These are phyloP conservation scores for Cytospora piceicola DNA, from an alignment of 2,329 filamentous ascomycete genomes.

Conservation along the genomic window DNA sequence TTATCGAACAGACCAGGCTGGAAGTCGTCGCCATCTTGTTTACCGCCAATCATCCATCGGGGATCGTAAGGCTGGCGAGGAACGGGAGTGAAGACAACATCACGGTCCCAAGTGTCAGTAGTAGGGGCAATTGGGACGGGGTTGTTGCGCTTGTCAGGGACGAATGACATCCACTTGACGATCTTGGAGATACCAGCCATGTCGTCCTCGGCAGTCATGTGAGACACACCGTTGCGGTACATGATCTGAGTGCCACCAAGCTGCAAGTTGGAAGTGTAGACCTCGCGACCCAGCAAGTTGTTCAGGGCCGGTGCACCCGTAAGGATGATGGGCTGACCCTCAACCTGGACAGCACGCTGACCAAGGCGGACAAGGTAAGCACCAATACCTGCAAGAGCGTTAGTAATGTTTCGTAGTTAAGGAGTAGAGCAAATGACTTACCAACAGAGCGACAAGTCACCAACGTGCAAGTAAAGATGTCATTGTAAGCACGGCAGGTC, in stretches of 20 bases:
- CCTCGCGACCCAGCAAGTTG: constrained; percentile 95
- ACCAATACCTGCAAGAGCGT: constrained; percentile 70
- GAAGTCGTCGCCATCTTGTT: constrained; percentile 84
- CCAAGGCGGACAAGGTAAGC: constrained; percentile 98
- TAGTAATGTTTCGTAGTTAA: constrained; percentile 39
- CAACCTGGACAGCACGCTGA: constrained; percentile 97
- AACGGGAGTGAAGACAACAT: constrained; percentile 80
- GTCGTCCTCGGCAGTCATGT: constrained; percentile 97
- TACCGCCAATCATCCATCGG: constrained; percentile 88
- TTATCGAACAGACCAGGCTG: constrained; percentile 92
- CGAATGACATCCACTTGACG: constrained; percentile 96
- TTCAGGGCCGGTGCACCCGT: constrained; percentile 97
- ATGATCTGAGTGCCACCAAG: constrained; percentile 99
- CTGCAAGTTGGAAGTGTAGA: constrained; percentile 98
- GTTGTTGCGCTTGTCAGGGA: constrained; percentile 92
- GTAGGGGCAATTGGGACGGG: constrained; percentile 91
- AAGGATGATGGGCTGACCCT: constrained; percentile 97
- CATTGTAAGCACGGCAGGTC: constrained; percentile 94
- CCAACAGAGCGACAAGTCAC: constrained; percentile 98
- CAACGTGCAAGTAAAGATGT: constrained; percentile 97
- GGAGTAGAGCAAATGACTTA: constrained; percentile 45
- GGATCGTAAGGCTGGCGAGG: constrained; percentile 90
- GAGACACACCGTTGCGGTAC: constrained; percentile 99
- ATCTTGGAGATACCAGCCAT: constrained; percentile 98
- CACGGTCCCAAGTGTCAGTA: constrained; percentile 88